A percentile compares a stretch with the other conserved stretches of the same genome.
phyloP scores from a whole-genome alignment of 345 rosid genomes.

The Moringa oleifera region DNA sequence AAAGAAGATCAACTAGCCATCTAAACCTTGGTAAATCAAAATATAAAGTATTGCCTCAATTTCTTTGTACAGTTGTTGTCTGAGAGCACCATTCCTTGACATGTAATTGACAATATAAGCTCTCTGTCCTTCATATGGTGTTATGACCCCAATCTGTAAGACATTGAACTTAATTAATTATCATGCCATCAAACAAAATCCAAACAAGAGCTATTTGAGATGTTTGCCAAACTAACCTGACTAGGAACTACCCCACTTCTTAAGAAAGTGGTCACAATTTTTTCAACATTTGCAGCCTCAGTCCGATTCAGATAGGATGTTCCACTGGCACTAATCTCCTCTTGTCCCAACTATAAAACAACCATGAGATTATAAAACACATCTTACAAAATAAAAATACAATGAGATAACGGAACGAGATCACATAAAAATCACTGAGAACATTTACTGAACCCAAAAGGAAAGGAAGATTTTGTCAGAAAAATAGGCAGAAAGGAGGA shows the following conservation, averaged over 20 bases:
- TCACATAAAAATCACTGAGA: no score
- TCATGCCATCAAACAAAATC: conserved; percentile 1
- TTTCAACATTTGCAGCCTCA: conserved; percentile 99
- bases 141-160: conserved; percentile 90
- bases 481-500: no score
- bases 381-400: neutral
- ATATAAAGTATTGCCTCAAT: conserved; percentile 62
- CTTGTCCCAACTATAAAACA: conserved; percentile 90
- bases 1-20: neutral
- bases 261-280: conserved; percentile 95
- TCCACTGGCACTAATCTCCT: conserved; percentile 99
- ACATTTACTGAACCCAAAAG: no score
- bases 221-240: conserved; percentile 46
- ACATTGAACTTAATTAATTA: conserved; percentile 9
- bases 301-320: conserved; percentile 97
- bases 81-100: conserved; percentile 95
- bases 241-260: conserved; percentile 96
- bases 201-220: conserved; percentile 5
- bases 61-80: conserved; percentile 98
- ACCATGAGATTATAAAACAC: conserved; percentile 17
- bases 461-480: no score
- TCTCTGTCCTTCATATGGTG: conserved; percentile 98
- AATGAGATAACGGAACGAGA: no score
- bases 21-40: neutral
- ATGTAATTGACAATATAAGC: conserved; percentile 97